phyloP scores from a whole-genome alignment of 306 rosid species.

The Boehmeria nivea region DNA sequence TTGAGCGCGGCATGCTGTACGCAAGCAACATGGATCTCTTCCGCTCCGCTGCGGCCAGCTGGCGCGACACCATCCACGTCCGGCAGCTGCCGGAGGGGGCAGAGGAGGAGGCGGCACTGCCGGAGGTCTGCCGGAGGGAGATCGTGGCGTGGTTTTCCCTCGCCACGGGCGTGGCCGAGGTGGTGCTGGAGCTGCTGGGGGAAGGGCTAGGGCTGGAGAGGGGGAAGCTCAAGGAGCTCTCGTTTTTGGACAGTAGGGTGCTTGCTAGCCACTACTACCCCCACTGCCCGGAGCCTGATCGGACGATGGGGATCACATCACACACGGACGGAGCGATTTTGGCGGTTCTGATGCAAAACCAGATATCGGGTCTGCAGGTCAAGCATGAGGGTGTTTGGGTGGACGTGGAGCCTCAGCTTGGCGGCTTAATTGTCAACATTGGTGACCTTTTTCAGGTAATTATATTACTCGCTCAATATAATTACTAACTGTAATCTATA shows the following conservation, averaged over 20 bases:
- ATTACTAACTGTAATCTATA: too few species aligned
- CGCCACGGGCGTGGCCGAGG: constrained; percentile 25
- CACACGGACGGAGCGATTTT: neutral
- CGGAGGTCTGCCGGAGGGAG: constrained; percentile 15
- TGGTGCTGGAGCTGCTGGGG: constrained; percentile 31
- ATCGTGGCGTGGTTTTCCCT: constrained; percentile 25
- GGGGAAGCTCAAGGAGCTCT: constrained; percentile 29
- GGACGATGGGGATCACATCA: neutral
- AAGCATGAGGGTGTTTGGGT: neutral
- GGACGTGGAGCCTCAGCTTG: neutral
- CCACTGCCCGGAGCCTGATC: neutral
- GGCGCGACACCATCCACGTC: constrained; percentile 34
- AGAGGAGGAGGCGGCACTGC: neutral
- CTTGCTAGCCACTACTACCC: neutral
- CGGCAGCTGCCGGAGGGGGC: constrained; percentile 25
- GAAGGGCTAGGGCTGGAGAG: constrained; percentile 38
- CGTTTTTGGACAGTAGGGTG: neutral
- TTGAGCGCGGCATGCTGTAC: constrained; percentile 24
- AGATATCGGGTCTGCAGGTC: neutral
- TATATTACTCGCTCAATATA: too few species aligned
- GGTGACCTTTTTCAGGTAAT: neutral
- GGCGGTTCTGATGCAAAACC: neutral
- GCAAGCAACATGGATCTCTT: constrained; percentile 19
- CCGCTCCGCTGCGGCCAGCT: neutral
- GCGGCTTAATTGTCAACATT: neutral